Evolutionary conservation across 148 eudicot genomes (phyloP).

Genomic region (Nepenthes mirabilis): DNA sequence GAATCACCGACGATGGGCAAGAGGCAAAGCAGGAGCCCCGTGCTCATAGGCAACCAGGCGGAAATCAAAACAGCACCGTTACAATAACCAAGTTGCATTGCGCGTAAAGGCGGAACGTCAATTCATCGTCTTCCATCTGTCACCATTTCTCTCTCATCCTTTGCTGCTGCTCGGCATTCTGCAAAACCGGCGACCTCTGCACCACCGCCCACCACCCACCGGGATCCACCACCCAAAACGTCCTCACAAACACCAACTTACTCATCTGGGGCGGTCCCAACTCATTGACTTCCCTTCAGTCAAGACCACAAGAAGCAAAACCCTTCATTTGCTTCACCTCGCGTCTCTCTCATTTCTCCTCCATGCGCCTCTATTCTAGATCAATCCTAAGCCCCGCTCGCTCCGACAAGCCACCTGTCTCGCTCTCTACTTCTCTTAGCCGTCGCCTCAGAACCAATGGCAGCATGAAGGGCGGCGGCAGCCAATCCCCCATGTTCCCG

Average conservation of each 20-base stretch:
- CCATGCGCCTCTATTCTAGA: constrained; percentile 45
- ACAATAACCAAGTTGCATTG: no score
- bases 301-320: constrained; percentile 6
- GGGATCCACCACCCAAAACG: no score
- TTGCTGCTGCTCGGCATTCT: background rate
- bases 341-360: constrained; percentile 35
- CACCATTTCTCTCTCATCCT: background rate
- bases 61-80: no score
- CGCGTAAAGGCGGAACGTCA: background rate
- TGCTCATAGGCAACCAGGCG: no score
- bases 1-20: no score
- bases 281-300: no score
- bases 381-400: constrained; percentile 46
- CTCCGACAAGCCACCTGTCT: constrained; percentile 16
- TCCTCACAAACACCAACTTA: no score
- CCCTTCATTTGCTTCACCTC: constrained; percentile 48
- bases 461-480: constrained; percentile 36
- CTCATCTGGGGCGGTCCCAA: no score
- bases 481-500: constrained; percentile 52
- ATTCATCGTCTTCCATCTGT: background rate
- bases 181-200: no score
- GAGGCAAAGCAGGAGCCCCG: no score
- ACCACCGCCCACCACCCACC: no score
- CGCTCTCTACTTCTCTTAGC: constrained; percentile 41
- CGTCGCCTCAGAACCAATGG: constrained; percentile 42